Evolutionary conservation across 139 green algal species (phyloP), one percentile per base, ranked within the genome.

Genomic region (Microglena sp.): DNA sequence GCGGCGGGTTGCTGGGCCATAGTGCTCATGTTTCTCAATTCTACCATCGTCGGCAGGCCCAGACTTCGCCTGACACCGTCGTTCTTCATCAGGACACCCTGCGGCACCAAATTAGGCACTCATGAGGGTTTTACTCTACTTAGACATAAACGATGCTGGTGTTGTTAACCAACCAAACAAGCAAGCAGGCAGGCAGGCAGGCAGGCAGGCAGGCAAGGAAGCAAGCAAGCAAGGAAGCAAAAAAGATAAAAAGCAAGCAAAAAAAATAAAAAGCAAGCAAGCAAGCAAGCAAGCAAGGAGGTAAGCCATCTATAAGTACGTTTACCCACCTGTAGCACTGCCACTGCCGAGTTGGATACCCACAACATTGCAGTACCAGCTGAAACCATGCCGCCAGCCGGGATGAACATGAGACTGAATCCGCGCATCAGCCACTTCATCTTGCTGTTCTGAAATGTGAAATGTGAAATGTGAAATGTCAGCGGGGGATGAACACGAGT

Each of bases 391-490:
- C 55, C 45, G 1, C 87, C 85, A 28, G 87, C 33, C 7, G 86
- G 78, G 0, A 92, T 60, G 22, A 95, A 85, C 56, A 71, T 24
- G 24, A 93, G 50, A 0, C 70, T 74, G n/a, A 90, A 28, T 2
- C 54, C 64, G 0, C 80, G 66, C 76, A 95, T 87, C n/a, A 82
- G 18, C 32, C 66, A 87, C 72, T 93, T 92, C 71, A 93, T 89
- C 3, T 11, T 44, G n/a, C n/a, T n/a, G n/a, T n/a, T n/a, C n/a
- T n/a, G n/a, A n/a, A n/a, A n/a, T n/a, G n/a, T n/a, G n/a, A n/a
- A n/a, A n/a, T n/a, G n/a, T n/a, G n/a, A n/a, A n/a, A n/a, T n/a
- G n/a, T n/a, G n/a, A n/a, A n/a, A n/a, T n/a, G n/a, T n/a, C n/a
- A n/a, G n/a, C n/a, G n/a, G 86, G n/a, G n/a, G n/a, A n/a, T n/a